phyloP scores from a whole-genome alignment of 2,329 filamentous ascomycete genomes.

The Chrysosporium queenslandicum region DNA sequence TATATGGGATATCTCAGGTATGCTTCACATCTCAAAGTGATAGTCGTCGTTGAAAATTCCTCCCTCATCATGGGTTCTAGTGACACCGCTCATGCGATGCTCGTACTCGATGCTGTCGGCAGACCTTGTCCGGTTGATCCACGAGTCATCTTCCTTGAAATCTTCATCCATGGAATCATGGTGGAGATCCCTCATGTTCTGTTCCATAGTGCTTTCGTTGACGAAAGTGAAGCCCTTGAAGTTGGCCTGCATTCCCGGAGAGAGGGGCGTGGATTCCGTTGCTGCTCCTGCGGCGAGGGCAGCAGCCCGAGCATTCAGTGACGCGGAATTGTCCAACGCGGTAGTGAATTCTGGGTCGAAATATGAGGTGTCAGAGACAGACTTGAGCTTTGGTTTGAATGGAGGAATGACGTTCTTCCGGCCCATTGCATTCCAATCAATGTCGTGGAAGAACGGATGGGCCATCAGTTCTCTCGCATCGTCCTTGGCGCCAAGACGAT shows the following conservation, averaged over 20 bases:
- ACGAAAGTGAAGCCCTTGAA: conserved; percentile 98
- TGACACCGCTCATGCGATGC: conserved; percentile 38
- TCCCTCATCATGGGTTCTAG: conserved; percentile 32
- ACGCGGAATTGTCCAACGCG: conserved; percentile 74
- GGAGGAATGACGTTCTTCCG: conserved; percentile 92
- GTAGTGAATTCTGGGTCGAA: conserved; percentile 99
- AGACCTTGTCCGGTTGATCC: conserved; percentile 9
- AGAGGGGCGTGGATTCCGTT: conserved; percentile 81
- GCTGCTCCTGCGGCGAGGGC: conserved; percentile 71
- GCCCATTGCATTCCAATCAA: conserved; percentile 79
- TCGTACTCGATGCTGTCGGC: conserved; percentile 18
- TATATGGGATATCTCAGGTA: conserved; percentile 7
- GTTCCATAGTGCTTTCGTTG: conserved; percentile 87
- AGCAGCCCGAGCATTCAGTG: conserved; percentile 81
- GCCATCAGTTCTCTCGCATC: conserved; percentile 91
- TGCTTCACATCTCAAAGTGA: conserved; percentile 37
- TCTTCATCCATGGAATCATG: conserved; percentile 37
- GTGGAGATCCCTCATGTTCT: conserved; percentile 30
- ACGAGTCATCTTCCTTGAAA: conserved; percentile 22
- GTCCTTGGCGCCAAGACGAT: conserved; percentile 78
- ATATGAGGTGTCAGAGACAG: conserved; percentile 91
- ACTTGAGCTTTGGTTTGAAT: conserved; percentile 96
- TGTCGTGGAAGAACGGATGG: conserved; percentile 87
- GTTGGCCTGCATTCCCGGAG: conserved; percentile 91
- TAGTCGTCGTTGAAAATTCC: conserved; percentile 38